phyloP scores from a whole-genome alignment of 371 early-diverging fungal genomes.

The Saksenaea vasiformis region DNA sequence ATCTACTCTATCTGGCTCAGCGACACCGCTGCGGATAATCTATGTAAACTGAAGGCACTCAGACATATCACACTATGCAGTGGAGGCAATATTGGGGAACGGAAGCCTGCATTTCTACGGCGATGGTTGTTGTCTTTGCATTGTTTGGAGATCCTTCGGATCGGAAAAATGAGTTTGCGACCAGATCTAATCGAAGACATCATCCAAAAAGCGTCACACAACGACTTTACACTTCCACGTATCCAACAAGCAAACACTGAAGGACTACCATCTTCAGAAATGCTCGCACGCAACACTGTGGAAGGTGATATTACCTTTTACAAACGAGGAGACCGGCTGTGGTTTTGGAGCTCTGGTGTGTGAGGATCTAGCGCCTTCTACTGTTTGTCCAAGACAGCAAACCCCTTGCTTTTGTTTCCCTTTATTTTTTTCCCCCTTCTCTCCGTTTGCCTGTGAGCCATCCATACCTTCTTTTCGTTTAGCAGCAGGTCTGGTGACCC shows the following conservation, averaged over 20 bases:
- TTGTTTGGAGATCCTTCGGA: neutral
- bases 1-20: slow-evolving; percentile 18
- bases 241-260: neutral
- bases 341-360: neutral
- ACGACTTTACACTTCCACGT: neutral
- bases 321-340: neutral
- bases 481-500: neutral
- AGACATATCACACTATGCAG: slow-evolving; percentile 10
- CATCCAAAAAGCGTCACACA: neutral
- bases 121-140: slow-evolving; percentile 7
- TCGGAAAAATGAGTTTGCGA: slow-evolving; percentile 10
- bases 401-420: neutral
- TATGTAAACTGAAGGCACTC: slow-evolving; percentile 1
- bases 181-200: slow-evolving; percentile 14
- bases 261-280: neutral
- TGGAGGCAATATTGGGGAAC: slow-evolving; percentile 12
- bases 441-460: neutral
- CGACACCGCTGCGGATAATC: neutral
- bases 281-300: neutral
- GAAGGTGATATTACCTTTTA: neutral
- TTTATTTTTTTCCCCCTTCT: neutral
- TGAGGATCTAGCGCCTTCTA: neutral
- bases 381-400: neutral
- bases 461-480: neutral
- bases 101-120: slow-evolving; percentile 10